phyloP scores from a whole-genome alignment of 768 basidiomycete genomes.

The Hygrophorus pudorinus region DNA sequence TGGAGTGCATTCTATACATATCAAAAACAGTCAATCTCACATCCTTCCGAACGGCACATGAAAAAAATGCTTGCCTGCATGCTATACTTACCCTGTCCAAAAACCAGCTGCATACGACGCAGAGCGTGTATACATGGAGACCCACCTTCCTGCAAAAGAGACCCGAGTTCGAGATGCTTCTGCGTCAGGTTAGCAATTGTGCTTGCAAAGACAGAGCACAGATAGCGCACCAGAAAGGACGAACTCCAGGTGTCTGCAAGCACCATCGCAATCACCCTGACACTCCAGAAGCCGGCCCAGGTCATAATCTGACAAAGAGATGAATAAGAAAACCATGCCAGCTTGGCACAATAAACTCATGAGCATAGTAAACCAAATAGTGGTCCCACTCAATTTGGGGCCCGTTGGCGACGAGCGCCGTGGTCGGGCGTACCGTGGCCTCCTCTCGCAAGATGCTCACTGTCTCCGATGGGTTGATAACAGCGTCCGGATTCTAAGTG shows the following conservation, averaged over 20 bases:
- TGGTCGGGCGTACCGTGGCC: conserved; percentile 41
- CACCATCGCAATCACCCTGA: conserved; percentile 48
- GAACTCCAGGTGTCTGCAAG: conserved; percentile 66
- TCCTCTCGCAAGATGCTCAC: conserved; percentile 33
- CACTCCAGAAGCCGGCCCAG: conserved; percentile 72
- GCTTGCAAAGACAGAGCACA: conserved; percentile 7
- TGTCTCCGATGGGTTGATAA: conserved; percentile 26
- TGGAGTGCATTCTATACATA: conserved; percentile 40
- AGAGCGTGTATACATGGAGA: not conserved
- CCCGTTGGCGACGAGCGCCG: conserved; percentile 59
- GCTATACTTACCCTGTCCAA: conserved; percentile 58
- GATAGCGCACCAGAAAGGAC: conserved; percentile 71
- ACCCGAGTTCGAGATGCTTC: conserved; percentile 64
- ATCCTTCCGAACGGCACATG: not conserved
- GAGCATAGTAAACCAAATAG: conserved; percentile 79
- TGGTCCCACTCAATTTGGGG: conserved; percentile 77
- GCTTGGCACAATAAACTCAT: conserved; percentile 38
- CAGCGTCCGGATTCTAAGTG: conserved; percentile 52
- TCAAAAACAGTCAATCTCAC: not conserved
- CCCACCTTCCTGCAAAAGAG: conserved; percentile 42
- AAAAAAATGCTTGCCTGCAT: conserved; percentile 48
- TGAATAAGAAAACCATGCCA: not conserved
- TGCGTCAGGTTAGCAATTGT: conserved; percentile 10
- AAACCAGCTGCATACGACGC: not conserved
- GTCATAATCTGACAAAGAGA: conserved; percentile 65